Conservation (phyloP, 805 yeast species). For the Kluyveromyces dobzhanskii region DNA sequence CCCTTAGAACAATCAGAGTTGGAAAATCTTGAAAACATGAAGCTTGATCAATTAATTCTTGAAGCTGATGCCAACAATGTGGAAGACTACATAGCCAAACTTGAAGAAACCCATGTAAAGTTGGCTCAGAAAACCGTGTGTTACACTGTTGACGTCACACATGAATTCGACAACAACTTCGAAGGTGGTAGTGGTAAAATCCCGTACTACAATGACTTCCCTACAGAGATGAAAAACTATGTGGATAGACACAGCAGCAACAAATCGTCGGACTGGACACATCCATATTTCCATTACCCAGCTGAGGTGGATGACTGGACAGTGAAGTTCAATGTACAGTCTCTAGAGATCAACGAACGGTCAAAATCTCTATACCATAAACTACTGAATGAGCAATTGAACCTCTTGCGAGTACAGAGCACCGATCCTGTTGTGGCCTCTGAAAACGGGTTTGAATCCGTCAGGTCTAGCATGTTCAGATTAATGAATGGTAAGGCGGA, state of each 20-base stretch:
- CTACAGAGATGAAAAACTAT: conserved; percentile 40
- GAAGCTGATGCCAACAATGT: conserved; percentile 3
- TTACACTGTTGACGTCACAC: background rate
- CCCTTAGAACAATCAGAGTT: conserved; percentile 27
- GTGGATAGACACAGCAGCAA: conserved; percentile 32
- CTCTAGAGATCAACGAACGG: conserved; percentile 12
- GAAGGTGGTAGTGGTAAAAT: background rate
- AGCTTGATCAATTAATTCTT: conserved; percentile 6
- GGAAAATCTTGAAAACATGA: conserved; percentile 14
- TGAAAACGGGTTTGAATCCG: background rate
- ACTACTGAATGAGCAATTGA: conserved; percentile 20
- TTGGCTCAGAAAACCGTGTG: background rate
- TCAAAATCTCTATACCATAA: conserved; percentile 15
- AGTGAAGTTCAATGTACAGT: conserved; percentile 22
- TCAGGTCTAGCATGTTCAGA: background rate
- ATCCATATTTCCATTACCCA: conserved; percentile 23
- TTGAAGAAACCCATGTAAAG: background rate
- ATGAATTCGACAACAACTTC: conserved; percentile 1
- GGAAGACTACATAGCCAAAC: background rate
- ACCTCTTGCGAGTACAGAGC: conserved; percentile 19
- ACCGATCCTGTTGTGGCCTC: conserved; percentile 7
- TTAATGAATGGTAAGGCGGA: conserved; percentile 4
- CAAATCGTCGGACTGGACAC: conserved; percentile 10
- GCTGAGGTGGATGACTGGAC: conserved; percentile 30
- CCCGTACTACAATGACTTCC: background rate